phyloP scores from a whole-genome alignment of 2,329 filamentous ascomycete genomes.

The Sarocladium kiliense region DNA sequence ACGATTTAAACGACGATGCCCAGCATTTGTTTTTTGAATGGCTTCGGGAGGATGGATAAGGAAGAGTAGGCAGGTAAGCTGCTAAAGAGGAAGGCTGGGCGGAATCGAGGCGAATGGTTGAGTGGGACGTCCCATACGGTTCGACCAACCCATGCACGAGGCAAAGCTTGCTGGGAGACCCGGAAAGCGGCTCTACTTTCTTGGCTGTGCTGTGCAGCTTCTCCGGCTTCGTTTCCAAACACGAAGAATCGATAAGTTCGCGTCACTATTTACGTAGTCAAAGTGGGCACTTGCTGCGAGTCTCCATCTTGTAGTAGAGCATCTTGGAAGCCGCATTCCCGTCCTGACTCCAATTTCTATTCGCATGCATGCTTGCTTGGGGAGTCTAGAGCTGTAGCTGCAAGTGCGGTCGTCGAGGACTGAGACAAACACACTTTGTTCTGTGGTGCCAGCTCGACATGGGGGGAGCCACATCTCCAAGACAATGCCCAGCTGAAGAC shows the following conservation, averaged over 20 bases:
- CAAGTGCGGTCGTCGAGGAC: too few relatives aligned
- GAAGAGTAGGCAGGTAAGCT: neutral
- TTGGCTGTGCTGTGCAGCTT: neutral
- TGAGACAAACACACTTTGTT: neutral
- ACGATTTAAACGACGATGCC: neutral
- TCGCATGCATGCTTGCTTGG: too few relatives aligned
- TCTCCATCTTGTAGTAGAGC: neutral
- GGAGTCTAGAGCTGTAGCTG: too few relatives aligned
- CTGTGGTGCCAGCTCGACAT: neutral
- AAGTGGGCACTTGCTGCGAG: neutral
- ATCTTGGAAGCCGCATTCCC: neutral
- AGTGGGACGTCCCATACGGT: too few relatives aligned
- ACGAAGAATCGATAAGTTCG: slow-evolving; percentile 3
- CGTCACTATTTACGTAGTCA: neutral
- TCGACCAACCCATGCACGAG: neutral
- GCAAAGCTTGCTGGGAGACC: neutral
- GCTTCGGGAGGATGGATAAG: neutral
- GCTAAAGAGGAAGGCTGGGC: slow-evolving; percentile 6
- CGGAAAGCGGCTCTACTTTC: slow-evolving; percentile 2
- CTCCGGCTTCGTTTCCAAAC: neutral
- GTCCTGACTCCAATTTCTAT: neutral
- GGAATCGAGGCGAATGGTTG: neutral
- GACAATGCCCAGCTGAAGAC: slow-evolving; percentile 6
- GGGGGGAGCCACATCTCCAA: neutral
- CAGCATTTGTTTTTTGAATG: neutral